phyloP scores from a whole-genome alignment of 495 filamentous ascomycete species.

The Margaritispora aquatica region DNA sequence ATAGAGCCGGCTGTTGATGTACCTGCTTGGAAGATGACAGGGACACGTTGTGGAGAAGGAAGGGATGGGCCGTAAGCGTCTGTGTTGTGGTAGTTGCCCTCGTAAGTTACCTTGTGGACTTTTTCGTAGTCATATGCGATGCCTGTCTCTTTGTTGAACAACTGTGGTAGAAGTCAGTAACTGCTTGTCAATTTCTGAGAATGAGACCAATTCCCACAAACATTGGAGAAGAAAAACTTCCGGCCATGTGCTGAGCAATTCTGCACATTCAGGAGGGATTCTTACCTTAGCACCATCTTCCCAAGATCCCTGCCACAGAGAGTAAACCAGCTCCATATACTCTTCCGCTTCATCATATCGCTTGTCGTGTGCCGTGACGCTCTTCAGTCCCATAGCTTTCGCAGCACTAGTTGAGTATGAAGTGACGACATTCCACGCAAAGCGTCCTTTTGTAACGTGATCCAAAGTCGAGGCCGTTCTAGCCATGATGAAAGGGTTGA shows the following conservation, averaged over 20 bases:
- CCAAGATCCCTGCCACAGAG: conserved; percentile 59
- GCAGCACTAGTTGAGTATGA: conserved; percentile 34
- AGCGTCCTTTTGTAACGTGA: conserved; percentile 44
- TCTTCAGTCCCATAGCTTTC: conserved; percentile 49
- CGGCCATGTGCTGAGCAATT: too few relatives aligned
- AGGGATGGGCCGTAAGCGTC: conserved; percentile 48
- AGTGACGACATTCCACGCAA: conserved; percentile 54
- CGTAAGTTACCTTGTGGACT: background rate
- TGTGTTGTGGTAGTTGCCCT: background rate
- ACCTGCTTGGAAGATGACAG: conserved; percentile 59
- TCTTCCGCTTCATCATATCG: conserved; percentile 55
- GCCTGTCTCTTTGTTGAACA: background rate
- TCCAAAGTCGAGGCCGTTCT: conserved; percentile 46
- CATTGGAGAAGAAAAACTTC: too few relatives aligned
- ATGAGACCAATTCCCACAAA: too few relatives aligned
- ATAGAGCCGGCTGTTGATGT: conserved; percentile 48
- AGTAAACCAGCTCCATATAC: conserved; percentile 49
- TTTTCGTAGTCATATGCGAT: background rate
- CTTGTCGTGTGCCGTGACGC: conserved; percentile 53
- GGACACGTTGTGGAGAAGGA: conserved; percentile 38
- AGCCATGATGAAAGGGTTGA: conserved; percentile 42
- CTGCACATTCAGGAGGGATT: too few relatives aligned
- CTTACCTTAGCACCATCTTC: conserved; percentile 39
- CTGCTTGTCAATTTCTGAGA: too few relatives aligned
- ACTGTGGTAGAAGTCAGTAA: too few relatives aligned